Conservation (phyloP, 768 basidiomycete species). For the Dictyophora rubrovolvata region DNA sequence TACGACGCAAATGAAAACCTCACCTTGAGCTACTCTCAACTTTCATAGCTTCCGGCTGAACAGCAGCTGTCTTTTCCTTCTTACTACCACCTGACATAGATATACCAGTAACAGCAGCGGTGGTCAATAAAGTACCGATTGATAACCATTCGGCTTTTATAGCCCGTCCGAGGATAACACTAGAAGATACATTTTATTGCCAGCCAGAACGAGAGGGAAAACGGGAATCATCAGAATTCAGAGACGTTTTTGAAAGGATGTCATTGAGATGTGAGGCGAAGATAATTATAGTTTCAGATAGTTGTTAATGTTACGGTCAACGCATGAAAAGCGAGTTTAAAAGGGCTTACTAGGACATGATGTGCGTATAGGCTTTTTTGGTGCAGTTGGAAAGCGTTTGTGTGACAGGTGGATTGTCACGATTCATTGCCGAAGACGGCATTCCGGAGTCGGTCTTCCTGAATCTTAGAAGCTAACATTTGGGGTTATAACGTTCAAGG, state of each 20-base stretch:
- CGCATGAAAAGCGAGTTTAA: neutral
- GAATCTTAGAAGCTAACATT: too few relatives aligned
- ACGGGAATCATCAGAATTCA: neutral
- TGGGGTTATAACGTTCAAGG: too few relatives aligned
- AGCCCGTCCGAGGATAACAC: slow-evolving; percentile 68
- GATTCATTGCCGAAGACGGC: neutral
- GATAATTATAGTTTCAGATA: neutral
- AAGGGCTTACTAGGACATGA: neutral
- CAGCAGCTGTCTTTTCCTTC: slow-evolving; percentile 31
- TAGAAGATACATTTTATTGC: slow-evolving; percentile 20
- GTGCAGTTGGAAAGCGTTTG: too few relatives aligned
- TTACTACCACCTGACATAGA: slow-evolving; percentile 48
- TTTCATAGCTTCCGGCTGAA: slow-evolving; percentile 35
- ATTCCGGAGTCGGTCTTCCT: neutral
- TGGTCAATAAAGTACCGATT: slow-evolving; percentile 50
- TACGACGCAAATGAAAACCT: slow-evolving; percentile 20
- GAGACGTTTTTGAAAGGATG: too few relatives aligned
- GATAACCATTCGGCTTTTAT: slow-evolving; percentile 77
- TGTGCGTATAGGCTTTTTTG: neutral
- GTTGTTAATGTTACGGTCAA: too few relatives aligned
- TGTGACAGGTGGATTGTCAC: too few relatives aligned
- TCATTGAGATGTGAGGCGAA: neutral
- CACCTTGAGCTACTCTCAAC: slow-evolving; percentile 61
- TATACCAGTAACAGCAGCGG: slow-evolving; percentile 40
- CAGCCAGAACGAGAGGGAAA: neutral